phyloP scores from a whole-genome alignment of 345 rosid species.

The Gynandropsis gynandra region DNA sequence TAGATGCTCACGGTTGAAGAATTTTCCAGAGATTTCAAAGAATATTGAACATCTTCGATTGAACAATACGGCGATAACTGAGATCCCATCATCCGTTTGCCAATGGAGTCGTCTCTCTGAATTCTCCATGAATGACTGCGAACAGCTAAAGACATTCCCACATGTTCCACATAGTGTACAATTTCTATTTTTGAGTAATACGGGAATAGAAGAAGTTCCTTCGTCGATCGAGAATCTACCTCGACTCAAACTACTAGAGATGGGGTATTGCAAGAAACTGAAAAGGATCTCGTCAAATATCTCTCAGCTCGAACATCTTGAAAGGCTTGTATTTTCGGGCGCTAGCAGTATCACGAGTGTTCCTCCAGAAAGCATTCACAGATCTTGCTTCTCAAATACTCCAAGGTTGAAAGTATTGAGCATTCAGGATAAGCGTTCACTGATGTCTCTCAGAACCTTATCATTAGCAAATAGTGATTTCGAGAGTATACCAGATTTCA shows the following conservation, averaged over 20 bases:
- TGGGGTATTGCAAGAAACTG: conserved; percentile 2
- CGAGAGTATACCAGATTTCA: conserved; percentile 6
- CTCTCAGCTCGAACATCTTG: conserved; percentile 13
- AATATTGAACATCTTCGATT: conserved; percentile 12
- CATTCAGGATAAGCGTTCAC: too few species aligned
- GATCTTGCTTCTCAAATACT: too few species aligned
- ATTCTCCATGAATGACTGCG: conserved; percentile 17
- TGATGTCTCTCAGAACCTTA: neutral
- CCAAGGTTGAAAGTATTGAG: neutral
- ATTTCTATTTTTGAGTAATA: conserved; percentile 18
- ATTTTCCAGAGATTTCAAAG: conserved; percentile 13
- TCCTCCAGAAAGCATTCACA: too few species aligned
- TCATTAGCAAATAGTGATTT: neutral
- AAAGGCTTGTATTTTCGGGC: neutral
- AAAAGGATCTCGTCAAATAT: conserved; percentile 8
- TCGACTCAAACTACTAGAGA: neutral
- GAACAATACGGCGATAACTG: conserved; percentile 16
- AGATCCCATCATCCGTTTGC: conserved; percentile 18
- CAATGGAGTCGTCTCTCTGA: conserved; percentile 4
- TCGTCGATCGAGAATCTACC: conserved; percentile 1
- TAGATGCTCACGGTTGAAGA: conserved; percentile 16
- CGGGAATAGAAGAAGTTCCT: conserved; percentile 11
- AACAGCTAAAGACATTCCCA: conserved; percentile 18
- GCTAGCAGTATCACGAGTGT: too few species aligned
- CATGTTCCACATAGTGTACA: conserved; percentile 7